Base-by-base conservation (phyloP, 768 basidiomycete genomes). In the Russula brevipes region DNA sequence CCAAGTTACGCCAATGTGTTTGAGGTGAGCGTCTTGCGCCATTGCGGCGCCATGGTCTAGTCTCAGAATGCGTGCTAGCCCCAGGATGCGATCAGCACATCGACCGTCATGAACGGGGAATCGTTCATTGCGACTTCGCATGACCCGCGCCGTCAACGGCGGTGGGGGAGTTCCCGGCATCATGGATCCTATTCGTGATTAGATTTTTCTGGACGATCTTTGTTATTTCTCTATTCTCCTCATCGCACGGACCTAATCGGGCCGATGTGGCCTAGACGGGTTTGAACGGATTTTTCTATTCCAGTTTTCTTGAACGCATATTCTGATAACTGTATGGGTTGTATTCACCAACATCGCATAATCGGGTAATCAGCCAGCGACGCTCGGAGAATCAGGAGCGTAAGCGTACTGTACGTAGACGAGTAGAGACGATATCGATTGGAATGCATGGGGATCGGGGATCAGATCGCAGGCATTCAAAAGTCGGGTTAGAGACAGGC, bases 81-180 rank as follows among this genome's bases (percentile, higher is more conserved):
- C 30, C 62, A 64, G 39, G 54, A 54, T 19, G 5, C 53, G 14
- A 64, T 64, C 16, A 60, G 24, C 63, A 56, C 63, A 64, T 64
- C 63, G 14, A 42, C 63, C 63, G 63, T 64, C 41, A 60, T 64
- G 63, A 56, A 49, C 63, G 63, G 63, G 35, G 63, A 60, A 64
- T 55, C 63, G 36, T 64, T 60, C 42, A 51, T 59, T 33, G 41
- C 57, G 16, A 39, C 33, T 33, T 60, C 63, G 54, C 63, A 64
- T 60, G 63, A 59, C 54, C 63, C 63, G n/a, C 63, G 63, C 54
- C 59, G 63, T 9, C 35, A 59, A 14, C 46, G 63, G 35, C 58
- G 63, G 30, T 64, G 63, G 63, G 36, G 53, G 3, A 41, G 58
- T 31, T 55, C 58, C 59, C 58, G 63, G 36, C 63, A 64, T 5